Percentiles rank a stretch among this genome's conserved stretches.
Conservation (phyloP, 1,284 basidiomycete species). For the Athelia sp. region DNA sequence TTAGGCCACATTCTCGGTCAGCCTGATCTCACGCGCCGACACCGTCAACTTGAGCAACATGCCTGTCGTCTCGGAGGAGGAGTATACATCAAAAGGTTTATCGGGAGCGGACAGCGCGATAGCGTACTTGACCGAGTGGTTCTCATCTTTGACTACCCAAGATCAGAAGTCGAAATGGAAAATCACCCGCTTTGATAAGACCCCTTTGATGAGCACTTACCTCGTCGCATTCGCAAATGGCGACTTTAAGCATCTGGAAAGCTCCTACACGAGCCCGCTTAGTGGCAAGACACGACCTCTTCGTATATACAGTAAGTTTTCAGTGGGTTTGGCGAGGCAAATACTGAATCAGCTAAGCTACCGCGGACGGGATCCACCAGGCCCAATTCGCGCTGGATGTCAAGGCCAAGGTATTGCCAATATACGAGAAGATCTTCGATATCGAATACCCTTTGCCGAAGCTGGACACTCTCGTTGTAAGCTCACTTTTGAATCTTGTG, state of each 20-base stretch:
- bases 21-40: conserved; percentile 78
- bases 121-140: conserved; percentile 13
- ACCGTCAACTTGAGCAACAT: conserved; percentile 87
- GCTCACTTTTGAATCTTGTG: conserved; percentile 16
- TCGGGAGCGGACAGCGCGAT: conserved; percentile 28
- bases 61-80: conserved; percentile 59
- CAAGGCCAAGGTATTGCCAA: conserved; percentile 79
- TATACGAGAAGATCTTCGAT: conserved; percentile 93
- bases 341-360: conserved; percentile 41
- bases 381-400: conserved; percentile 85
- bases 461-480: conserved; percentile 80
- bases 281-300: conserved; percentile 82
- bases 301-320: conserved; percentile 68
- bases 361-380: conserved; percentile 83
- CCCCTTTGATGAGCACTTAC: conserved; percentile 86
- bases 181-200: conserved; percentile 74
- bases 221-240: conserved; percentile 92
- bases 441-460: conserved; percentile 92
- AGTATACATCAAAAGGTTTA: conserved; percentile 28
- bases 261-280: conserved; percentile 76
- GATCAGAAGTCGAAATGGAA: conserved; percentile 57
- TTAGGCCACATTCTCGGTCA: conserved; percentile 73
- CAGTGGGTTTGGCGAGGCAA: not conserved
- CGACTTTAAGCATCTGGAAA: conserved; percentile 70
- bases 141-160: conserved; percentile 30